Evolutionary conservation across 192 early-diverging fungal species (phyloP), one percentile per base, ranked within the genome.

Genomic region (Coemansia sp.): DNA sequence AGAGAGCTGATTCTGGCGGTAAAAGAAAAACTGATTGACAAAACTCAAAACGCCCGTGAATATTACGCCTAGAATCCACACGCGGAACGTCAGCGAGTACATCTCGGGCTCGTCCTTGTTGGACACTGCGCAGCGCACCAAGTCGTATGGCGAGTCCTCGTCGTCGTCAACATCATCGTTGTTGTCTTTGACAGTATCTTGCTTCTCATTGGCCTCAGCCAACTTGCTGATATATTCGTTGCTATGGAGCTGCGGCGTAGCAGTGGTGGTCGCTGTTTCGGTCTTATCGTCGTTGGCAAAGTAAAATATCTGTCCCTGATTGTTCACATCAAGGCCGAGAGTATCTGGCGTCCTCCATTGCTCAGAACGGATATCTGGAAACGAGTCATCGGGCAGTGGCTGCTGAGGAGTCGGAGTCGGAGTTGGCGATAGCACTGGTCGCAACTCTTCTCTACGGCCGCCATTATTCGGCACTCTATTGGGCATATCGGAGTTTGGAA

Each of bases 21-120:
- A 96, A 70, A 92, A 92, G 73, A 95, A 91, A 75, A 93, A 90
- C 82, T 92, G 91, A 75, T 92, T 91, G 38, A 88, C 86, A 69
- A 91, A 89, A 22, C 88, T 88, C 63, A 92, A 70, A 31, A 86
- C 77, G 13, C 80, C 67, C 15, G 86, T 87, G 62, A 93, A 93
- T 42, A 90, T 69, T 13, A 91, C 79, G 5, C 91, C 91, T 36
- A 91, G 86, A 15, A 91, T 71, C 88, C 88, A 89, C 6, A 90
- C 86, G 24, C 93, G 88, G 67, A 93, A 89, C 1, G 93, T 95
- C 61, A 87, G 73, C 31, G 90, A 88, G 38, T 90, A 90, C 34
- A 91, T 74, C 1, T 84, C 66, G 6, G 88, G 82, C 65, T 91
- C 84, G 54, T 93, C 92, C 16, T 87, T 90, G 65, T 89, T 90